Percentiles rank a stretch among this genome's conserved stretches.
Conservation (phyloP, 2,329 filamentous ascomycete genomes). For the Colletotrichum coccodes region DNA sequence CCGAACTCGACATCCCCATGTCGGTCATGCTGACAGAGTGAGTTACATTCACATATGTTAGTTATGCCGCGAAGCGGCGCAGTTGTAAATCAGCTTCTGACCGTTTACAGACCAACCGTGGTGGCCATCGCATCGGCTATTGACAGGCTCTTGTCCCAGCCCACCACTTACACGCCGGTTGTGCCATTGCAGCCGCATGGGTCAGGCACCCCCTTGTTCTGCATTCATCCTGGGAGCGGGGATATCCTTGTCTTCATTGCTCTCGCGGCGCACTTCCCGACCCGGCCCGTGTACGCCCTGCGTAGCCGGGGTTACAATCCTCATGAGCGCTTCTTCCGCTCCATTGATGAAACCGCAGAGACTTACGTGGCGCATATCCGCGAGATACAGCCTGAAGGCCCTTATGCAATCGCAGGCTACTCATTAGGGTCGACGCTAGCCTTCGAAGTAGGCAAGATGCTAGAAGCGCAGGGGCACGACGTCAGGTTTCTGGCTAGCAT, state of each 20-base stretch:
- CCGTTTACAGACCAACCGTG: slow-evolving; percentile 7
- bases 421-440: slow-evolving; percentile 54
- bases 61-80: background rate
- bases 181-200: slow-evolving; percentile 44
- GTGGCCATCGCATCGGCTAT: slow-evolving; percentile 33
- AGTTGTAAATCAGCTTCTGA: background rate
- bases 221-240: slow-evolving; percentile 51
- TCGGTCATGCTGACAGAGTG: slow-evolving; percentile 48
- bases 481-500: slow-evolving; percentile 53
- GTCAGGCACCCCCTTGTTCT: slow-evolving; percentile 47
- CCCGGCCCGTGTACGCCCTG: slow-evolving; percentile 57
- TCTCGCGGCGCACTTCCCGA: slow-evolving; percentile 46
- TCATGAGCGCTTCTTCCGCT: slow-evolving; percentile 45
- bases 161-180: slow-evolving; percentile 44
- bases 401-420: slow-evolving; percentile 59
- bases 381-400: slow-evolving; percentile 51
- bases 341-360: slow-evolving; percentile 46
- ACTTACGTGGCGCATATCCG: slow-evolving; percentile 51
- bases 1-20: slow-evolving; percentile 42
- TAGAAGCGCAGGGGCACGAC: slow-evolving; percentile 47
- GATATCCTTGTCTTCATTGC: slow-evolving; percentile 51
- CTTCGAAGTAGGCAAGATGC: slow-evolving; percentile 55
- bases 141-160: slow-evolving; percentile 9
- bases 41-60: background rate
- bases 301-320: slow-evolving; percentile 50